Conservation (phyloP, 176 grass and related monocot genomes). For the Oryza glumipatula region DNA sequence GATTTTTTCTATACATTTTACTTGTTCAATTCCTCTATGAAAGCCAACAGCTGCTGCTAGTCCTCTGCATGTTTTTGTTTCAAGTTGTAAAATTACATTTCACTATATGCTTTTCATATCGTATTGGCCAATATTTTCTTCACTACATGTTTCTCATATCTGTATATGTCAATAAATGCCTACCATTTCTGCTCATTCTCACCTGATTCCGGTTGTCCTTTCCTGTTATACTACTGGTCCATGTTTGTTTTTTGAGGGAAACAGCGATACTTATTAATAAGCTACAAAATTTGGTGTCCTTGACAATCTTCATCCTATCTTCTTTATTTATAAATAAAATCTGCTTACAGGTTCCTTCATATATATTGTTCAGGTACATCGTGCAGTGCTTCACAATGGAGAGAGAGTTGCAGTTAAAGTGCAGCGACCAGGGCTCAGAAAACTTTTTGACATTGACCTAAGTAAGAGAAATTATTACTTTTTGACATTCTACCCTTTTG, state of each 20-base stretch:
- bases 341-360: conserved; percentile 1
- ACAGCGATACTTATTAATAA: neutral
- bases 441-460: conserved; percentile 98
- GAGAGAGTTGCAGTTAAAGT: conserved; percentile 94
- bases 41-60: neutral
- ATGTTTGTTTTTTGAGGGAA: neutral
- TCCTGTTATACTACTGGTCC: neutral
- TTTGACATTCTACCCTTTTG: neutral
- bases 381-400: conserved; percentile 84
- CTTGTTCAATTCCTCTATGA: neutral
- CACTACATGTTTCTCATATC: neutral
- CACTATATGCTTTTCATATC: neutral
- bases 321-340: conserved; percentile 8
- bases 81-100: too few species aligned
- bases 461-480: conserved; percentile 57
- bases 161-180: neutral
- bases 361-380: conserved; percentile 74
- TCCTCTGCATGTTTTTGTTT: neutral
- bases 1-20: conserved; percentile 12
- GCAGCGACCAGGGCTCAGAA: conserved; percentile 90
- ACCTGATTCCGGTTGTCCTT: conserved; percentile 8
- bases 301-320: conserved; percentile 12
- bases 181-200: conserved; percentile 10
- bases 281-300: conserved; percentile 9
- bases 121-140: too few species aligned